phyloP scores from a whole-genome alignment of 768 basidiomycete genomes.

The Trametes maxima region DNA sequence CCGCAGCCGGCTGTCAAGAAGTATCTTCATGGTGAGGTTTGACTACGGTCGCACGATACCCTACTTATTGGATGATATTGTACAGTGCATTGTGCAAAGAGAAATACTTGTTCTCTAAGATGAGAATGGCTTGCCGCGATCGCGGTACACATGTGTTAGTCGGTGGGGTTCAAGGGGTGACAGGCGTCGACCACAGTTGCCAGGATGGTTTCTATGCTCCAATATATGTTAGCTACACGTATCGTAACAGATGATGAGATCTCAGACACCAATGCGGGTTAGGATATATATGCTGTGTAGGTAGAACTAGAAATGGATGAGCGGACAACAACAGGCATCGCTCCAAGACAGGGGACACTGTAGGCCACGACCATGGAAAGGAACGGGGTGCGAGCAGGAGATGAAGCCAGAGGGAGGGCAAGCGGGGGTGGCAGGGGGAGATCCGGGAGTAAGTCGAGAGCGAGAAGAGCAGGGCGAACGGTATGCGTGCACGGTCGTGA shows the following conservation, averaged over 20 bases:
- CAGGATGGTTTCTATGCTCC: constrained; percentile 20
- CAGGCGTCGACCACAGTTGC: too few species aligned
- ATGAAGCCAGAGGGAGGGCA: constrained; percentile 42
- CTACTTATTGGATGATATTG: too few species aligned
- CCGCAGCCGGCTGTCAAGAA: too few species aligned
- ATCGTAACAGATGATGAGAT: constrained; percentile 23
- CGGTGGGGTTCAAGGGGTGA: too few species aligned
- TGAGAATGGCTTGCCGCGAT: too few species aligned
- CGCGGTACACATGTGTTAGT: too few species aligned
- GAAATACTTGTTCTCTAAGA: too few species aligned
- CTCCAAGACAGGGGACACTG: constrained; percentile 18
- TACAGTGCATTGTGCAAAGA: too few species aligned
- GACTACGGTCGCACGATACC: too few species aligned
- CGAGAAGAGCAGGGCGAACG: constrained; percentile 5
- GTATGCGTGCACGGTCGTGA: constrained; percentile 18
- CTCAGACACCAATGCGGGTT: constrained; percentile 35
- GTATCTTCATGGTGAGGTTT: too few species aligned
- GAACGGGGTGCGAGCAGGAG: not conserved
- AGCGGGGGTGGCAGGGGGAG: constrained; percentile 38
- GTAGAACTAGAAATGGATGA: constrained; percentile 15
- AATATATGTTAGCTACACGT: constrained; percentile 28
- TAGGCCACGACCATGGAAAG: constrained; percentile 7
- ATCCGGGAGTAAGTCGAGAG: not conserved
- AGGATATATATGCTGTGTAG: constrained; percentile 37
- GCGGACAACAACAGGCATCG: constrained; percentile 24